Conservation (phyloP, 1,139 yeast species). For the Protomyces pachydermus region DNA sequence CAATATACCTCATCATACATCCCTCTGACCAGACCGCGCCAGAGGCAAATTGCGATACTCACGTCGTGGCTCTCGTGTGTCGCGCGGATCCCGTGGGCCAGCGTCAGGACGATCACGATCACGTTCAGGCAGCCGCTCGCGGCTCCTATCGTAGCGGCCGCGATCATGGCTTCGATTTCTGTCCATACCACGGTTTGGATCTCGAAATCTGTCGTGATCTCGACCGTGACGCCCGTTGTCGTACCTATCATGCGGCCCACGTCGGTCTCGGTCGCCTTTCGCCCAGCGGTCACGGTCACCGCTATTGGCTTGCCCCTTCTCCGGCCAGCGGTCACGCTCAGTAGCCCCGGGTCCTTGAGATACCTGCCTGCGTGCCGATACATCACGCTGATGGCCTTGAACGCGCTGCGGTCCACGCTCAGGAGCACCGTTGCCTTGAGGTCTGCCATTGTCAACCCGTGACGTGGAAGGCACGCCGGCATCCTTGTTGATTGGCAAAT, state of each 20-base stretch:
- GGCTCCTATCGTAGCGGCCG: neutral
- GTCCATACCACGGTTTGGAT: neutral
- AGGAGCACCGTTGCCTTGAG: neutral
- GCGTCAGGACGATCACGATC: constrained; percentile 1
- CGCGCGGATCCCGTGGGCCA: neutral
- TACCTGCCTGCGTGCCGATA: neutral
- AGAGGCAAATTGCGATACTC: neutral
- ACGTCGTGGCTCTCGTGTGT: neutral
- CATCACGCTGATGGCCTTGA: neutral
- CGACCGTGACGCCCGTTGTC: neutral
- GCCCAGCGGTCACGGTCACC: constrained; percentile 1
- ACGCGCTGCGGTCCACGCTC: neutral
- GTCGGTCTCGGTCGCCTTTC: constrained; percentile 3
- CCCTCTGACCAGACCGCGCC: neutral
- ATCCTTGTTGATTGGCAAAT: constrained; percentile 6
- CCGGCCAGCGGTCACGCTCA: constrained; percentile 12
- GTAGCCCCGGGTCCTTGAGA: neutral
- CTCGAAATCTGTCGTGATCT: neutral
- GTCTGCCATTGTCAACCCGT: neutral
- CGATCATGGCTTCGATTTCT: neutral
- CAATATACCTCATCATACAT: neutral
- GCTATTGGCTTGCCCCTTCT: neutral
- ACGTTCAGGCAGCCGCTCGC: neutral
- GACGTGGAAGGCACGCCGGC: neutral
- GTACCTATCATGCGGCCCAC: neutral